These are phyloP conservation scores for Leishmania martiniquensis DNA, from an alignment of 208 protist genomes.

Conservation along the genomic window DNA sequence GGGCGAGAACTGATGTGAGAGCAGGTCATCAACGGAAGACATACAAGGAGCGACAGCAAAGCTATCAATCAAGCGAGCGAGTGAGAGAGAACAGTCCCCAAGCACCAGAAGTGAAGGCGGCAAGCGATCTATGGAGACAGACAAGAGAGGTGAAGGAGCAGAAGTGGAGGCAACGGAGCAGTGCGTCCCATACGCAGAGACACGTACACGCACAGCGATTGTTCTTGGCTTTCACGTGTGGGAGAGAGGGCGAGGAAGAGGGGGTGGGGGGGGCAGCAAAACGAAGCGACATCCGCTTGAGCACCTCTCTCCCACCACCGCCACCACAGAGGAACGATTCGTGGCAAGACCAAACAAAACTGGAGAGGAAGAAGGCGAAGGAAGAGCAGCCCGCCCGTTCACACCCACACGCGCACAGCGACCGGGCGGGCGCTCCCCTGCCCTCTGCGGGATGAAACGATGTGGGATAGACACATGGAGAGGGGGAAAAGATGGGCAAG, in stretches of 20 bases:
- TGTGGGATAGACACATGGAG: neutral
- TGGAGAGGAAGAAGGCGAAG: neutral
- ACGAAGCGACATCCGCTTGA: too few relatives aligned
- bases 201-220: too few relatives aligned
- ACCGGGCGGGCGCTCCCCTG: too few relatives aligned
- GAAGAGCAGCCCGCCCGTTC: neutral
- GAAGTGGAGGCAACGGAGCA: neutral
- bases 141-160: too few relatives aligned
- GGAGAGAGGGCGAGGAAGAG: too few relatives aligned
- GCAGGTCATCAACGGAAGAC: neutral
- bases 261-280: too few relatives aligned
- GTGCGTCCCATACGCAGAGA: too few relatives aligned
- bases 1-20: conserved; percentile 1
- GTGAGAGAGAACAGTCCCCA: neutral
- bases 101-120: neutral
- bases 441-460: too few relatives aligned
- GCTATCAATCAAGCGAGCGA: neutral
- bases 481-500: neutral
- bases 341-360: neutral
- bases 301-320: too few relatives aligned
- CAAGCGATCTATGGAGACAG: neutral
- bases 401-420: neutral
- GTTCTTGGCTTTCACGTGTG: too few relatives aligned
- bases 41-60: neutral
- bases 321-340: neutral